Conservation (phyloP, 2,329 filamentous ascomycete genomes). For the Aspergillus fumigatus region DNA sequence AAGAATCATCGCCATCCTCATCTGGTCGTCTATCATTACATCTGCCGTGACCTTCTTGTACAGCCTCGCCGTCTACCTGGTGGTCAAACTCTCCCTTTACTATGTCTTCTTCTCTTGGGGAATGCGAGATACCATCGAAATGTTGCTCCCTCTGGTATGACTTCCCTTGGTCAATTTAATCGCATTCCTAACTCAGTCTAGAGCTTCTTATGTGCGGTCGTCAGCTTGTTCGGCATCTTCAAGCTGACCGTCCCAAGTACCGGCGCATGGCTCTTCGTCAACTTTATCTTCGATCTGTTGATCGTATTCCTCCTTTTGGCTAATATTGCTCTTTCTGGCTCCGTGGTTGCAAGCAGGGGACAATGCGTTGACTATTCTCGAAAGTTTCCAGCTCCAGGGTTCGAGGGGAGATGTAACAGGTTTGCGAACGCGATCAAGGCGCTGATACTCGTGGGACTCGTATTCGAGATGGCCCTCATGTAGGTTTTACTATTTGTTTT, state of each 20-base stretch:
- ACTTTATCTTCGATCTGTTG: not conserved
- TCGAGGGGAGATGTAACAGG: not conserved
- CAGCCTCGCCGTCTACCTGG: not conserved
- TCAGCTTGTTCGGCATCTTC: not conserved
- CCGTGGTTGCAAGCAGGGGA: not conserved
- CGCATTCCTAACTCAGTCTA: not conserved
- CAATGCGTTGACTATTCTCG: not conserved
- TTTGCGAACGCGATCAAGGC: not conserved
- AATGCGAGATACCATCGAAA: not conserved
- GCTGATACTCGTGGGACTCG: not conserved
- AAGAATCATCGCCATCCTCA: not conserved
- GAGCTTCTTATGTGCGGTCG: not conserved
- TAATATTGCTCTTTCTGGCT: accelerated
- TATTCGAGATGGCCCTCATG: not conserved
- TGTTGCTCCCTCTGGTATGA: not conserved
- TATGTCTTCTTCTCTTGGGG: not conserved
- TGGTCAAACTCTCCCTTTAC: not conserved
- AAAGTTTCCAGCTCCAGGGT: not conserved
- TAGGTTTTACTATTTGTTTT: not conserved
- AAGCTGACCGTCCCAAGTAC: not conserved
- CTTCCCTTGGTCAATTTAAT: not conserved
- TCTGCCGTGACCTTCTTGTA: not conserved
- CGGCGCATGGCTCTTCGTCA: not conserved
- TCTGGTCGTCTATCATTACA: not conserved
- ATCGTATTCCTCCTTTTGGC: not conserved